Base-by-base conservation (phyloP, 495 filamentous ascomycete genomes). In the Aspergillus kassunensis region DNA sequence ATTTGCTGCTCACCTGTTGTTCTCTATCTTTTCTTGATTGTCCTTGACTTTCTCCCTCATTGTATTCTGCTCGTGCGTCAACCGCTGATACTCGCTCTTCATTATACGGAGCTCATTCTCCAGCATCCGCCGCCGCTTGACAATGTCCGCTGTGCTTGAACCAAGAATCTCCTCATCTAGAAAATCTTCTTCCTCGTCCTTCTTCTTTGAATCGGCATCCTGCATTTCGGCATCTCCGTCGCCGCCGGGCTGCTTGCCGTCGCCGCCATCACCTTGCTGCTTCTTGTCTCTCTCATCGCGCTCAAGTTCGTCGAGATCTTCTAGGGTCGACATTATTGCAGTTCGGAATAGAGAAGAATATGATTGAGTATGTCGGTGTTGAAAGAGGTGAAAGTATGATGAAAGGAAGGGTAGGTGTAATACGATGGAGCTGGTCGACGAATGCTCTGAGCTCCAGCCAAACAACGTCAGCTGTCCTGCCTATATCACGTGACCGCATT, bases 21-120 rank as follows among this genome's bases (percentile, higher is more conserved):
- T 98, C 53, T 95, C 91, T 54, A 98, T 97, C 82, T 97, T 98
- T 56, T 98, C 93, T 61, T 87, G 71, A 62, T 98, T 98, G 65
- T 98, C 93, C 80, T 97, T 97, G 66, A 97, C 96, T 79, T 96
- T 97, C 66, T 98, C 95, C 51, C 83, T 80, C 93, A 97, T 98
- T 52, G 86, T 81, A 46, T 84, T 81, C 75, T 95, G 95, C 73
- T 98, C 93, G 62, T 97, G 93, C 59, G 86, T 86, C 76, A 98
- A 79, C 60, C 93, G 85, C 69, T 96, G 90, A 64, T 81, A 90
- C 71, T 98, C 93, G 81, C 90, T 95, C 80, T 86, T 92, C 93
- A 97, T 97, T 69, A 98, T 96, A 51, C 93, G 83, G 62, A 91
- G 83, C 69, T 98, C 93, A 70, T 98, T 98, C 66, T 97, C 93